Evolutionary conservation across 2,329 filamentous ascomycete genomes (phyloP).

Genomic region (Aureobasidium sp.): DNA sequence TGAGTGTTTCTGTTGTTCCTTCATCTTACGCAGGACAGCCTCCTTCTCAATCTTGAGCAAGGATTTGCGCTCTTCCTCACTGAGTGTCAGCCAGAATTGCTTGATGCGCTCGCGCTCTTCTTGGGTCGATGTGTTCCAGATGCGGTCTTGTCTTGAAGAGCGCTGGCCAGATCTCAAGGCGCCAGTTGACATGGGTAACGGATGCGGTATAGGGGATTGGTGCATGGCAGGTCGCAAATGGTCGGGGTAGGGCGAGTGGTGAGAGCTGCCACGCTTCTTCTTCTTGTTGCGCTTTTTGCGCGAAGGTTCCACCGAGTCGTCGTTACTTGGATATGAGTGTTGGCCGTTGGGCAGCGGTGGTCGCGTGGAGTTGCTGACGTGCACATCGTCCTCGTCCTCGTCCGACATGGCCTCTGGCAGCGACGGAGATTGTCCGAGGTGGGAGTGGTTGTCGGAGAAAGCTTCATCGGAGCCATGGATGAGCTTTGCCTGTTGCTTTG

Average conservation of each 20-base stretch:
- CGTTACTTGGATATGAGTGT: background rate
- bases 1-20: conserved; percentile 98
- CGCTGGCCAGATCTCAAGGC: conserved; percentile 36
- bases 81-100: conserved; percentile 92
- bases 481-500: conserved; percentile 65
- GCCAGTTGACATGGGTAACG: conserved; percentile 36
- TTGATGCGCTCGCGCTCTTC: conserved; percentile 97
- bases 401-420: conserved; percentile 36
- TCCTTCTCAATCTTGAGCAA: conserved; percentile 98
- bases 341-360: conserved; percentile 35
- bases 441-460: conserved; percentile 20
- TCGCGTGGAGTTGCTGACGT: conserved; percentile 21
- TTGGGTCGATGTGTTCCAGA: conserved; percentile 93
- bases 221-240: conserved; percentile 4
- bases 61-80: conserved; percentile 89
- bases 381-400: conserved; percentile 34
- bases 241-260: background rate
- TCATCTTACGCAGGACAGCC: conserved; percentile 97
- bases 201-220: conserved; percentile 30
- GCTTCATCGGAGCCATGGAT: conserved; percentile 14
- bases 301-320: background rate
- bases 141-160: conserved; percentile 57
- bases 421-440: conserved; percentile 24
- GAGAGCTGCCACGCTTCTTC: conserved; percentile 8
- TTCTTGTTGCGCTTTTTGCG: conserved; percentile 18